These are phyloP conservation scores for Torulaspora delbrueckii DNA, from an alignment of 805 yeast genomes.

Conservation along the genomic window DNA sequence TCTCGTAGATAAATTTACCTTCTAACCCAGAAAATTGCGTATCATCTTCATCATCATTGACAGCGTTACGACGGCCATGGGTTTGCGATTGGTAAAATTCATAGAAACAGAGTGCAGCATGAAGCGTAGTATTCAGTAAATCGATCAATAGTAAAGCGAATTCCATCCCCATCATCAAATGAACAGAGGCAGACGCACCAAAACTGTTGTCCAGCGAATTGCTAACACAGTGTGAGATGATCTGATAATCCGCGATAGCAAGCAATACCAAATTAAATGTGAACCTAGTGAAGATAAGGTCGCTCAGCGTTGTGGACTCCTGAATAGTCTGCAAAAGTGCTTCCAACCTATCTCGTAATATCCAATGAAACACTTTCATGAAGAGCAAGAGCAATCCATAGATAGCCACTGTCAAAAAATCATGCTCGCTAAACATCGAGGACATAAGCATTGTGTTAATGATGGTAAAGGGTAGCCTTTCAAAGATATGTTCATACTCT, in stretches of 20 bases:
- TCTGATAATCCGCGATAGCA: slow-evolving; percentile 45
- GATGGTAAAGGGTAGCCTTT: slow-evolving; percentile 57
- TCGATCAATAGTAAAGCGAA: slow-evolving; percentile 61
- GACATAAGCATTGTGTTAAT: slow-evolving; percentile 57
- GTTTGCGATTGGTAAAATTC: slow-evolving; percentile 41
- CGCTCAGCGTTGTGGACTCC: slow-evolving; percentile 31
- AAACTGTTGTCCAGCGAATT: slow-evolving; percentile 37
- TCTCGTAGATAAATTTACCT: slow-evolving; percentile 53
- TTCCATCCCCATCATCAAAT: slow-evolving; percentile 70
- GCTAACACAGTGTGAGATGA: slow-evolving; percentile 53
- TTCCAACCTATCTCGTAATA: slow-evolving; percentile 48
- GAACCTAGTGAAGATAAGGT: slow-evolving; percentile 36
- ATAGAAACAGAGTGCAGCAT: slow-evolving; percentile 39
- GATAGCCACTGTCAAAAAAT: slow-evolving; percentile 41
- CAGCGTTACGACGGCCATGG: slow-evolving; percentile 6
- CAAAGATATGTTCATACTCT: slow-evolving; percentile 72
- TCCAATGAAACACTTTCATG: slow-evolving; percentile 72
- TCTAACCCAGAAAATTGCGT: slow-evolving; percentile 52
- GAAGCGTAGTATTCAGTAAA: slow-evolving; percentile 33
- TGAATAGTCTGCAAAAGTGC: slow-evolving; percentile 43
- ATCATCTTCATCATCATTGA: slow-evolving; percentile 18
- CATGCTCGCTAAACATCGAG: slow-evolving; percentile 48
- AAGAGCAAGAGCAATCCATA: slow-evolving; percentile 42
- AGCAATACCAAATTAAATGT: slow-evolving; percentile 44
- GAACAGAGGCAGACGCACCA: slow-evolving; percentile 44